These are phyloP conservation scores for Olyra latifolia DNA, from an alignment of 176 grass and related monocot species.

Conservation along the genomic window DNA sequence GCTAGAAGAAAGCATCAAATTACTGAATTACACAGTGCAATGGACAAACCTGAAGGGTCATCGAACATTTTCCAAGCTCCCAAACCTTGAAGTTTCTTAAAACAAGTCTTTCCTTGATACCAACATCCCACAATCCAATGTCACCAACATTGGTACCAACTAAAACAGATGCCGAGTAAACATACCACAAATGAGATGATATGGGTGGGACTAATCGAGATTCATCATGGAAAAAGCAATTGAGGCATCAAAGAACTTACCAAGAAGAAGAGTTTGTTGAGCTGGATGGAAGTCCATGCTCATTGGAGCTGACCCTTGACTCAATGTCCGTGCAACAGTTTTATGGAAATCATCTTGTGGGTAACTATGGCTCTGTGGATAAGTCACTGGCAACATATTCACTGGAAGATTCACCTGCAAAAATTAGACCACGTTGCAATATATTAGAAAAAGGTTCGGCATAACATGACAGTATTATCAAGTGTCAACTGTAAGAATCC, in stretches of 20 bases:
- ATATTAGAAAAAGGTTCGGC: not conserved
- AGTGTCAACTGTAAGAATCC: constrained; percentile 1
- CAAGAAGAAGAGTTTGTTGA: constrained; percentile 94
- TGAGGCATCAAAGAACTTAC: constrained; percentile 42
- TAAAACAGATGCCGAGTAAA: constrained; percentile 40
- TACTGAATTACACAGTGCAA: constrained; percentile 14
- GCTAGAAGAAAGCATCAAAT: constrained; percentile 3
- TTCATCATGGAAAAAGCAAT: constrained; percentile 28
- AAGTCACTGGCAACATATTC: constrained; percentile 77
- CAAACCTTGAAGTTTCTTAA: constrained; percentile 95
- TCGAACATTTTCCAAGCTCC: constrained; percentile 82
- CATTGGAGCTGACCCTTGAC: constrained; percentile 85
- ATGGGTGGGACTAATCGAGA: not conserved
- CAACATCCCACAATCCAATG: constrained; percentile 98
- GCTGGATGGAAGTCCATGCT: constrained; percentile 99
- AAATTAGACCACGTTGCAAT: constrained; percentile 14
- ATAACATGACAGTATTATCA: constrained; percentile 9
- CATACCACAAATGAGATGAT: constrained; percentile 22
- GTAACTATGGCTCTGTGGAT: constrained; percentile 85
- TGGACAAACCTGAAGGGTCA: constrained; percentile 77
- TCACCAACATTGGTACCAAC: constrained; percentile 99
- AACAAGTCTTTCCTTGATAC: constrained; percentile 75
- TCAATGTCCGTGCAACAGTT: constrained; percentile 67
- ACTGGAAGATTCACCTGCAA: constrained; percentile 87
- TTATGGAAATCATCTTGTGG: constrained; percentile 90